Percentiles rank a stretch among this genome's conserved stretches.
phyloP scores from a whole-genome alignment of 2,329 filamentous ascomycete genomes.

The Fusarium sp. region DNA sequence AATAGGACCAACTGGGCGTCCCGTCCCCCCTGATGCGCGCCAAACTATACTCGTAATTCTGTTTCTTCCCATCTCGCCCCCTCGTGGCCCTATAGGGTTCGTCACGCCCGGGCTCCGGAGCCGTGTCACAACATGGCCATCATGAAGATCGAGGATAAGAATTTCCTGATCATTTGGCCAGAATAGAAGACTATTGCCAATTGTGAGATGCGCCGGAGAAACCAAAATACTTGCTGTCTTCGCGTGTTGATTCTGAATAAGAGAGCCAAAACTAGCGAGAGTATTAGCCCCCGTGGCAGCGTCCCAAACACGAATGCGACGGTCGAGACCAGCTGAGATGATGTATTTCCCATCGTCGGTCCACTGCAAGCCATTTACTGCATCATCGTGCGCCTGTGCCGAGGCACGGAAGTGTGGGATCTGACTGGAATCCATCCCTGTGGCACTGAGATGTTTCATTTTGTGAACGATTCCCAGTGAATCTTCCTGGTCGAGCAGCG shows the following conservation, averaged over 20 bases:
- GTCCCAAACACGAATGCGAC: constrained; percentile 88
- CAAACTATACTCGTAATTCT: constrained; percentile 81
- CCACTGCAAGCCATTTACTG: constrained; percentile 88
- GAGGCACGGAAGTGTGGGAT: constrained; percentile 57
- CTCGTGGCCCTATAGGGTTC: constrained; percentile 53
- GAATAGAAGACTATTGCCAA: constrained; percentile 73
- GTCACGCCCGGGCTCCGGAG: constrained; percentile 72
- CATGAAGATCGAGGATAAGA: constrained; percentile 80
- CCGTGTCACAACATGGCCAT: constrained; percentile 77
- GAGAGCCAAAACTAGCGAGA: constrained; percentile 86
- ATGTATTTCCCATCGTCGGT: constrained; percentile 81
- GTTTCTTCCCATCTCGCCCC: constrained; percentile 68
- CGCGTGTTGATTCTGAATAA: constrained; percentile 77
- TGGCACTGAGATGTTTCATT: constrained; percentile 48
- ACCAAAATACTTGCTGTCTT: constrained; percentile 70
- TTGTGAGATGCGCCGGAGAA: constrained; percentile 68
- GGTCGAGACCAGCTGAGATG: constrained; percentile 84
- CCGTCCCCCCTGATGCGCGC: constrained; percentile 70
- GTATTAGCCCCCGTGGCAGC: constrained; percentile 84
- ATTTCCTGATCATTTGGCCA: constrained; percentile 88
- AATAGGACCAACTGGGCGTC: constrained; percentile 67
- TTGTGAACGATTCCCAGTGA: constrained; percentile 71
- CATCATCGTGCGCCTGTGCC: constrained; percentile 78
- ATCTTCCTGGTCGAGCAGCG: constrained; percentile 85
- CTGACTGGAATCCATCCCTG: constrained; percentile 45